Base-by-base conservation (phyloP, 306 rosid genomes). In the Crotalaria pallida region DNA sequence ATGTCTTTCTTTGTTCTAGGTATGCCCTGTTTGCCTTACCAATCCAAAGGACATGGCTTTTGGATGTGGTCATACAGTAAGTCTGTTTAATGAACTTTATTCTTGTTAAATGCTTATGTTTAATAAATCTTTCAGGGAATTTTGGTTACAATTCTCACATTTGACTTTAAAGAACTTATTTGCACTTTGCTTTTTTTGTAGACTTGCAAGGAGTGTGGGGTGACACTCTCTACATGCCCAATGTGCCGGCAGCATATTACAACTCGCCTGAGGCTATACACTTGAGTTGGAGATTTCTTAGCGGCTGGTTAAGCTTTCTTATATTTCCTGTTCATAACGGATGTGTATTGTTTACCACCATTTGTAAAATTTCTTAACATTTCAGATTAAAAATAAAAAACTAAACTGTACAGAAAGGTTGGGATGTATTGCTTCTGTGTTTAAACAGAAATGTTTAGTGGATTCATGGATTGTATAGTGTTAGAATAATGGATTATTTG, bases 41-140 rank as follows among this genome's bases (percentile, higher is more conserved):
- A 87, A 92, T 74, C 97, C 90, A 1, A 92, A 84, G 87, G 86
- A 92, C 77, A 84, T 92, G 97, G 97, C 97, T 69, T 92, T 92
- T 74, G 94, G 91, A 80, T 92, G 97, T 23, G 97, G 97, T 60
- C 97, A 92, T 77, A 81, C 86, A 16, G 97, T 92, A 77, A 85
- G 94, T 81, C 53, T 40, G 23, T 65, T 59, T 43, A 19, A 43
- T 58, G 59, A 58, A 36, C 47, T 27, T 27, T 26, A 40, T 33
- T 72, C 61, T 59, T 58, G 19, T 34, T 58, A 9, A 17, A 17
- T 44, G 38, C 15, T 36, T 29, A 26, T 22, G 36, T 40, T 21
- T 24, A 12, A 50, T 60, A 48, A 31, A 33, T 47, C 38, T 44
- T 7, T 1, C n/a, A 16, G 43, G 23, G 52, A 71, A 18, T 71